Base-by-base conservation (phyloP, 1,284 basidiomycete genomes). In the Rhodotorula glutinis region DNA sequence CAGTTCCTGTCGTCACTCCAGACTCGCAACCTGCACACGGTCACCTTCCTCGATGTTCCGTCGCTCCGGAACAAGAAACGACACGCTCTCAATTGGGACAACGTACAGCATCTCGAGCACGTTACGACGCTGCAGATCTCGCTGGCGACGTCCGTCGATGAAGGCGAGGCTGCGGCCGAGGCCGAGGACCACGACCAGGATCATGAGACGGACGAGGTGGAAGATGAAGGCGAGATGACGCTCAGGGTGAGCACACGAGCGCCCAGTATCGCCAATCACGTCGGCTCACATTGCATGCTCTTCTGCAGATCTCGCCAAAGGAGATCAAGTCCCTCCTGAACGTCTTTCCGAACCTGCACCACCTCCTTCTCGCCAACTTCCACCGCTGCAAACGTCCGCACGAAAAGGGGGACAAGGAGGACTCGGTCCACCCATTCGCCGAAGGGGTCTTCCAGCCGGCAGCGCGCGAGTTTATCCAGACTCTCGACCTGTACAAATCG, bases 21-120 rank as follows among this genome's bases (percentile, higher is more conserved):
- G 11, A 44, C 30, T 21, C 41, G 41, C 4, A 57, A 63, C 25
- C 52, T 67, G 10, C 21, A 25, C 21, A 38, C 44, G 11, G 38
- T 67, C 43, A 40, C 58, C 11, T 67, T 67, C 38, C 30, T 67
- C 41, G 66, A 67, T 58, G 66, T 67, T 1, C 66, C 66, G 16
- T 63, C 66, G 16, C 43, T 63, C 41, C 41, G 62, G 3, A 67
- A 67, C 58, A 44, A 60, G 14, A 33, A 33, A 33, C 61, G 66
- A 4, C 19, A 49, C 19, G 9, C 29, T 9, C 41, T 67, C 40
- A 47, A 60, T 23, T 67, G 66, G 66, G 58, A 60, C 41, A 25
- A 54, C 23, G 27, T 30, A 17, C n/a, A 60, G 27, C 55, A 51
- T 11, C 43, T 67, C 2, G 16, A 13, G 11, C 19, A 27, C 7